Evolutionary conservation across 2,329 filamentous ascomycete genomes (phyloP).

Genomic region (Cladobotryum mycophilum): DNA sequence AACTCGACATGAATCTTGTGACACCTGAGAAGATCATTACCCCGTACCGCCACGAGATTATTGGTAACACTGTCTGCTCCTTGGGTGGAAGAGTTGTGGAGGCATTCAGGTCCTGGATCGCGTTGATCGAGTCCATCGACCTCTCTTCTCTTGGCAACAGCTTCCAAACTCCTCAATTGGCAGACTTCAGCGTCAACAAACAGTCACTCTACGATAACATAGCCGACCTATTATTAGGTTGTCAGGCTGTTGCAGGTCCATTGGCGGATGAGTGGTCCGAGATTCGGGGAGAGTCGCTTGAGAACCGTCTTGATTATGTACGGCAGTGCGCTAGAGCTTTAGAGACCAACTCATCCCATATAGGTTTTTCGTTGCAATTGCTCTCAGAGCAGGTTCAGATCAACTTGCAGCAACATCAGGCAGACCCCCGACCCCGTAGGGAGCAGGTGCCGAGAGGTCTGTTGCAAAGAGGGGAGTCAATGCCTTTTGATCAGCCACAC

Average conservation of each 20-base stretch:
- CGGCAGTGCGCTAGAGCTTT: slow-evolving; percentile 70
- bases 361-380: slow-evolving; percentile 81
- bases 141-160: slow-evolving; percentile 70
- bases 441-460: slow-evolving; percentile 43
- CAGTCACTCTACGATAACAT: slow-evolving; percentile 91
- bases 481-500: slow-evolving; percentile 50
- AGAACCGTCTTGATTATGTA: slow-evolving; percentile 78
- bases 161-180: slow-evolving; percentile 76
- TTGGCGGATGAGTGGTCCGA: slow-evolving; percentile 94
- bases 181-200: slow-evolving; percentile 85
- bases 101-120: slow-evolving; percentile 82
- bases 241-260: slow-evolving; percentile 86
- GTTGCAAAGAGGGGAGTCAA: slow-evolving; percentile 51
- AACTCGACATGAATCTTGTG: slow-evolving; percentile 76
- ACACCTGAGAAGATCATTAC: slow-evolving; percentile 78
- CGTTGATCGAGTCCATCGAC: slow-evolving; percentile 86
- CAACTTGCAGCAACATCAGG: slow-evolving; percentile 39
- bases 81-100: slow-evolving; percentile 77
- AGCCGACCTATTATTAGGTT: slow-evolving; percentile 79
- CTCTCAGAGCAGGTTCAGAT: slow-evolving; percentile 73
- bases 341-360: slow-evolving; percentile 79
- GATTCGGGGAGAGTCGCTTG: slow-evolving; percentile 80
- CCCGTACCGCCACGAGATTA: slow-evolving; percentile 66
- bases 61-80: slow-evolving; percentile 76
- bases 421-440: slow-evolving; percentile 37